phyloP scores from a whole-genome alignment of 768 basidiomycete species.

The Macrocybe gigantea region DNA sequence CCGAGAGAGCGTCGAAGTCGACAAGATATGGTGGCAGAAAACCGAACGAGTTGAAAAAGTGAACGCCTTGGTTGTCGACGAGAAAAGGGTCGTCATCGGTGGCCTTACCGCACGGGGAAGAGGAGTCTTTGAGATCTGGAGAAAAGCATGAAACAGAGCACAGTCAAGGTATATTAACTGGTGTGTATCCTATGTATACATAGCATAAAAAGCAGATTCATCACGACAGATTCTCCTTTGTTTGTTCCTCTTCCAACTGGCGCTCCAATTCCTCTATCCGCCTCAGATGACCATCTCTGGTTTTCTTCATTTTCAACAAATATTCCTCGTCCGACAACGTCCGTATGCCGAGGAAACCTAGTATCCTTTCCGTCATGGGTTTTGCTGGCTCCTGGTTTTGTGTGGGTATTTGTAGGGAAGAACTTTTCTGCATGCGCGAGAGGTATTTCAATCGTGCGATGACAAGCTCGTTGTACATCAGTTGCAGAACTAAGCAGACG shows the following conservation, averaged over 20 bases:
- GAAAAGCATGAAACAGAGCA: slow-evolving; percentile 16
- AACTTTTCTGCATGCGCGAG: slow-evolving; percentile 24
- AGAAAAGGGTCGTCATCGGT: slow-evolving; percentile 48
- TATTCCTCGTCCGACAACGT: slow-evolving; percentile 72
- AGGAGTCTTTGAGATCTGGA: slow-evolving; percentile 65
- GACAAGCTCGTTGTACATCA: slow-evolving; percentile 62
- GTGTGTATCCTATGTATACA: not conserved
- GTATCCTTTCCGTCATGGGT: slow-evolving; percentile 32
- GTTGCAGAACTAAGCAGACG: slow-evolving; percentile 59
- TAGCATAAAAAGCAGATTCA: not conserved
- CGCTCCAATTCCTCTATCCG: slow-evolving; percentile 56
- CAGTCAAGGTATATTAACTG: not conserved
- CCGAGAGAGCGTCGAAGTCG: slow-evolving; percentile 27
- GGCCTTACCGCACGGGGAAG: slow-evolving; percentile 53
- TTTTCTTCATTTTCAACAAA: slow-evolving; percentile 47
- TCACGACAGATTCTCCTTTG: slow-evolving; percentile 8
- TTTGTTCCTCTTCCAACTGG: slow-evolving; percentile 29
- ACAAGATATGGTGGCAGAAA: slow-evolving; percentile 41
- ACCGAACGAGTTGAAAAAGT: slow-evolving; percentile 50
- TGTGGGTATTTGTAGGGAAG: slow-evolving; percentile 3
- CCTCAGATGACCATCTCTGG: slow-evolving; percentile 47
- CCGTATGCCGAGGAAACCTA: slow-evolving; percentile 43
- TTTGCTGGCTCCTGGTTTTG: not conserved
- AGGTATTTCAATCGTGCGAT: slow-evolving; percentile 56
- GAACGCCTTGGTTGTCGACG: slow-evolving; percentile 50